These are phyloP conservation scores for Cercospora sesami DNA, from an alignment of 2,329 filamentous ascomycete genomes.

Conservation along the genomic window DNA sequence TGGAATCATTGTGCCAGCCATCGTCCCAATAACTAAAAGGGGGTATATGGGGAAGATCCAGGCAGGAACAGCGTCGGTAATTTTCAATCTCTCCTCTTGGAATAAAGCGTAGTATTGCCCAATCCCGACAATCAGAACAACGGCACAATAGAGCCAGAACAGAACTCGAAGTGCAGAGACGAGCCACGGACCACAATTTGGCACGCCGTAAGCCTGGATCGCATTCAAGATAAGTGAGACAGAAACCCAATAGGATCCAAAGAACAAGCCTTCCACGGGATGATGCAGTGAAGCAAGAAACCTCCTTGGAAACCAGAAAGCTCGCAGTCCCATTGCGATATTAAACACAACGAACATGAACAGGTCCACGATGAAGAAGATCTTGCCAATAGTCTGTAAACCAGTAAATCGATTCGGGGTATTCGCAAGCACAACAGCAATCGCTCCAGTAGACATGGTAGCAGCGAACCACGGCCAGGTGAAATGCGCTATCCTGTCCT, in stretches of 20 bases:
- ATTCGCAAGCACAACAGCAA: slow-evolving; percentile 66
- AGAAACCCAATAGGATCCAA: slow-evolving; percentile 70
- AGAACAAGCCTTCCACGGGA: slow-evolving; percentile 69
- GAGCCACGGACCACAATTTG: background rate
- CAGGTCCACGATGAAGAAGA: slow-evolving; percentile 68
- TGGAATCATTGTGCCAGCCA: slow-evolving; percentile 3
- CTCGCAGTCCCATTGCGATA: slow-evolving; percentile 59
- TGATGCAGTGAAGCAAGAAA: slow-evolving; percentile 63
- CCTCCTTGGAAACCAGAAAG: slow-evolving; percentile 59
- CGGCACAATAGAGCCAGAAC: background rate
- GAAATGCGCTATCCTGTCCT: slow-evolving; percentile 30
- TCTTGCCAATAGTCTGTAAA: slow-evolving; percentile 62
- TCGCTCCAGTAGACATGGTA: slow-evolving; percentile 72
- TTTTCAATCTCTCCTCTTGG: background rate
- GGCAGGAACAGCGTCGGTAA: background rate
- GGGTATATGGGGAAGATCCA: background rate
- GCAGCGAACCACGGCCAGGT: slow-evolving; percentile 69
- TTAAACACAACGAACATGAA: slow-evolving; percentile 62
- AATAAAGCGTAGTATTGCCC: background rate
- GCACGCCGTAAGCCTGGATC: slow-evolving; percentile 39
- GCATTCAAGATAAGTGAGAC: slow-evolving; percentile 67
- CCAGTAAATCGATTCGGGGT: slow-evolving; percentile 65
- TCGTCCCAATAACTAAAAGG: background rate
- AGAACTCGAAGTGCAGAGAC: background rate
- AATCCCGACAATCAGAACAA: background rate